Evolutionary conservation across 495 filamentous ascomycete species (phyloP), one percentile per base, ranked within the genome.

Genomic region (Aspergillus conjunctus): DNA sequence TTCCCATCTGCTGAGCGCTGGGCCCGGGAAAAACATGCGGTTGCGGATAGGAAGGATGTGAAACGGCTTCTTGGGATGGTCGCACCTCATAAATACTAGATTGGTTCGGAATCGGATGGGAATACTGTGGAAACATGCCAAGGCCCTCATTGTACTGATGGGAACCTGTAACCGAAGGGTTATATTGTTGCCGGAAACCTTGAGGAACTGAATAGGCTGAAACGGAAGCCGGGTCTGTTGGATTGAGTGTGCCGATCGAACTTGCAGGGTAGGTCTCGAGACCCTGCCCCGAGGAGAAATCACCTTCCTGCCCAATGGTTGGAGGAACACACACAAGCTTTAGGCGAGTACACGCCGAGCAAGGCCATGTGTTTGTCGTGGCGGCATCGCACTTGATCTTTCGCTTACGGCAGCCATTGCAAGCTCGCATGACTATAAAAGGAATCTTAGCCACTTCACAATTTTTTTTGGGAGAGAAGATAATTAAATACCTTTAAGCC

Each of bases 321-420:
- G 94, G 94, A 51, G 93, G 92, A 37, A 96, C 88, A 70, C 94
- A 99, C 62, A 93, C 89, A 60, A 97, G 80, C 77, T 97, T 97
- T 54, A 98, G 79, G 51, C 94, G 88, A 52, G 90, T 87, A 71
- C 94, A 99, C 39, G 94, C 91, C 57, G 92, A 92, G 71, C 94
- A 99, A 11, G 94, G 94, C 94, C 94, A 99, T 26, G 92, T 90
- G 75, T 99, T 98, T 17, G 93, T 97, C 21, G 94, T 97, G 20
- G 93, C 94, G 57, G 94, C 93, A 80, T 99, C 94, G 72, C 94
- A 99, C 70, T 97, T 97, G 68, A 99, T 83, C 62, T 85, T 85
- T 62, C 83, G 68, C 74, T 92, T 87, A 60, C 94, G 83, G 68
- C 94, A 99, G 32, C 94, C 95, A 78, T 97, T 95, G 71, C 94